Evolutionary conservation across 108 stramenopile genomes (phyloP).

Genomic region (Cylindrotheca closterium): DNA sequence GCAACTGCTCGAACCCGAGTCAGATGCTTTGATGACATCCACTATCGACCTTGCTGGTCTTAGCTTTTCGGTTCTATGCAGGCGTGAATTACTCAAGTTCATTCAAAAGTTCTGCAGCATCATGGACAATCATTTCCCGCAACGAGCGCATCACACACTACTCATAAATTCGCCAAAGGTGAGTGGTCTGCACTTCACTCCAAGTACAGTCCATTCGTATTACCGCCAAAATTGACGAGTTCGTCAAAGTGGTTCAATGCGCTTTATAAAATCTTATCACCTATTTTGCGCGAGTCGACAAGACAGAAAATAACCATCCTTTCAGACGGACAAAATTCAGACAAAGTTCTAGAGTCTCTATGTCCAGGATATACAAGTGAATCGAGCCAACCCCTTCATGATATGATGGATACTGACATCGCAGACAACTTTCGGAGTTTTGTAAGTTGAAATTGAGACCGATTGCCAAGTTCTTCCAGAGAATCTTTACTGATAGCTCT

Average conservation of each 20-base stretch:
- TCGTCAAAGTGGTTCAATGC: constrained; percentile 72
- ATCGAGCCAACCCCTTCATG: neutral
- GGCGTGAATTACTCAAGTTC: constrained; percentile 59
- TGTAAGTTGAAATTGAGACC: neutral
- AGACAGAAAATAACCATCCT: constrained; percentile 71
- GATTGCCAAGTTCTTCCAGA: no score
- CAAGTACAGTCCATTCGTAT: no score
- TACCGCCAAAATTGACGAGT: no score
- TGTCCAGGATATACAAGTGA: neutral
- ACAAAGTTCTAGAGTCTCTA: constrained; percentile 6
- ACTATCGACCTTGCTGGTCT: constrained; percentile 71
- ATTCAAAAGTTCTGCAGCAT: constrained; percentile 61
- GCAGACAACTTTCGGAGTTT: neutral
- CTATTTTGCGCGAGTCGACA: constrained; percentile 70
- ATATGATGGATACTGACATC: neutral
- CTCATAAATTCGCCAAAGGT: constrained; percentile 79
- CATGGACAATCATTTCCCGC: constrained; percentile 74
- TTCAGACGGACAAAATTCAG: constrained; percentile 21
- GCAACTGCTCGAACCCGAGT: constrained; percentile 66
- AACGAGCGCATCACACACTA: constrained; percentile 65
- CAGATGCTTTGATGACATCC: constrained; percentile 69
- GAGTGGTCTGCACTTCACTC: no score
- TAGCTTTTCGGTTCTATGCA: constrained; percentile 40
- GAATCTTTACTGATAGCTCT: no score
- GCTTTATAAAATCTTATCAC: constrained; percentile 63